A percentile compares a stretch with the other conserved stretches of the same genome.
These are phyloP conservation scores for Penicillium diatomitis DNA, from an alignment of 495 filamentous ascomycete species.

Conservation along the genomic window DNA sequence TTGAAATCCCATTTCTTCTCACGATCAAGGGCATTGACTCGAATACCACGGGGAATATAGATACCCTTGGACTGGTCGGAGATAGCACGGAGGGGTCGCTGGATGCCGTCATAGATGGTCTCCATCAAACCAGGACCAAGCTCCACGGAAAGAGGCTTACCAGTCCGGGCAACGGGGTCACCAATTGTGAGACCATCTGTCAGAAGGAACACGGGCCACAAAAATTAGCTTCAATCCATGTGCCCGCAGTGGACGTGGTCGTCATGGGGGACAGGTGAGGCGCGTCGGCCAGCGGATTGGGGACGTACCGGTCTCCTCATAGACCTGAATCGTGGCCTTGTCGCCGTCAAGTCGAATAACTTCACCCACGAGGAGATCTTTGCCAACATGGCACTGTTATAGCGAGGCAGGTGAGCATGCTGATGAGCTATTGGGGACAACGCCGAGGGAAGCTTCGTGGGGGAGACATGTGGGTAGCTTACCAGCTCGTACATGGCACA, in stretches of 20 bases:
- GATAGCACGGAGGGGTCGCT: constrained; percentile 85
- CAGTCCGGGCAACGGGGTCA: constrained; percentile 81
- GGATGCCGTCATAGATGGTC: constrained; percentile 99
- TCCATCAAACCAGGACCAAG: constrained; percentile 95
- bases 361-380: constrained; percentile 85
- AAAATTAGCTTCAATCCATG: constrained; percentile 8
- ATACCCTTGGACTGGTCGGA: constrained; percentile 68
- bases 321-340: constrained; percentile 95
- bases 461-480: constrained; percentile 13
- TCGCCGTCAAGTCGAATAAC: constrained; percentile 96
- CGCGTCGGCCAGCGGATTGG: background rate
- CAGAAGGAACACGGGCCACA: constrained; percentile 1
- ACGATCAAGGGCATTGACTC: constrained; percentile 79
- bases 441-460: constrained; percentile 1
- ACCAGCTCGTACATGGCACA: constrained; percentile 99
- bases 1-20: constrained; percentile 93
- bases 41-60: constrained; percentile 93
- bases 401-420: constrained; percentile 5
- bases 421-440: constrained; percentile 1
- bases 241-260: background rate
- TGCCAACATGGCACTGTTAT: constrained; percentile 71
- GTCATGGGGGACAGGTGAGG: constrained; percentile 4
- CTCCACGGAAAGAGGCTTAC: constrained; percentile 94
- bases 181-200: constrained; percentile 91
- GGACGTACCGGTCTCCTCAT: constrained; percentile 86